phyloP scores from a whole-genome alignment of 441 rosid genomes.

The Brassica hybrid region DNA sequence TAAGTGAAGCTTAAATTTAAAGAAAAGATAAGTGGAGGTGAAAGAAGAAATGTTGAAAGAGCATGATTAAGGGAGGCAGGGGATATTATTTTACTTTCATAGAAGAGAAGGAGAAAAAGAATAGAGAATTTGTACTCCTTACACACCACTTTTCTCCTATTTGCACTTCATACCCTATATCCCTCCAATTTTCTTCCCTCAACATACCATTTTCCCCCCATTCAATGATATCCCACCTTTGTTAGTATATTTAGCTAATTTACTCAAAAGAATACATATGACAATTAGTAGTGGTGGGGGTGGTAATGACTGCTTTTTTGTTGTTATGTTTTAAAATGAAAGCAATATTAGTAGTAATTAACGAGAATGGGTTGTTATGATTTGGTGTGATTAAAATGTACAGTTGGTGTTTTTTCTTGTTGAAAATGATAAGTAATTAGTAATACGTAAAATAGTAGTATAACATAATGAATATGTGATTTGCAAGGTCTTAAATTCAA shows the following conservation, averaged over 20 bases:
- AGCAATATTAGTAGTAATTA: conserved; percentile 16
- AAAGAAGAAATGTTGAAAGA: conserved; percentile 20
- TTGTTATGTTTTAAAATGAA: conserved; percentile 1
- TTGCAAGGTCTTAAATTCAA: not conserved
- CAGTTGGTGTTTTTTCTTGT: not conserved
- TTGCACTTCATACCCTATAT: too few relatives aligned
- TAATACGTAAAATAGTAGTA: conserved; percentile 6
- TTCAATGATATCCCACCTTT: too few relatives aligned
- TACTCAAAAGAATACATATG: conserved; percentile 1
- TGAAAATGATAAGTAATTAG: conserved; percentile 2
- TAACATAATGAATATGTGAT: not conserved
- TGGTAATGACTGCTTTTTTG: conserved; percentile 20
- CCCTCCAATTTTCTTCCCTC: too few relatives aligned
- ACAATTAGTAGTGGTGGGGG: conserved; percentile 22
- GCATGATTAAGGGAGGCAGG: conserved; percentile 17
- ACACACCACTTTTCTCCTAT: too few relatives aligned
- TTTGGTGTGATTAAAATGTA: conserved; percentile 32
- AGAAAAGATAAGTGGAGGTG: conserved; percentile 52
- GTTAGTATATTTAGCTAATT: too few relatives aligned
- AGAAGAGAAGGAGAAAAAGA: not conserved
- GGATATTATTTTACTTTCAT: conserved; percentile 9
- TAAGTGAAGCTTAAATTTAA: conserved; percentile 61
- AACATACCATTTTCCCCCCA: too few relatives aligned
- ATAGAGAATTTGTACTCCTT: too few relatives aligned
- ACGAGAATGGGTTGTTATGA: conserved; percentile 32